Evolutionary conservation across 2,329 filamentous ascomycete species (phyloP).

Genomic region (Fusarium begoniae): DNA sequence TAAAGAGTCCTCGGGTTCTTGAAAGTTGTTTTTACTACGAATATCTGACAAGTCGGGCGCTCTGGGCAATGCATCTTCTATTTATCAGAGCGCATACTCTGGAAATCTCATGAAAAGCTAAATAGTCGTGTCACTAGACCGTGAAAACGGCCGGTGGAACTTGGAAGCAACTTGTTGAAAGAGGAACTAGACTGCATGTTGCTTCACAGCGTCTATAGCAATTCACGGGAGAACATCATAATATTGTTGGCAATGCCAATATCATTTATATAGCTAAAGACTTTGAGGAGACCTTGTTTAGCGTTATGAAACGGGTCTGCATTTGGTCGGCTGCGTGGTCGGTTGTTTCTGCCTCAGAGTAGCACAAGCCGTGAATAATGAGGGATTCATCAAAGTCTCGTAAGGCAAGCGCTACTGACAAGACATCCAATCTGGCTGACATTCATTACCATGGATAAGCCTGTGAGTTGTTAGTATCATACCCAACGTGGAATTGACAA

Average conservation of each 20-base stretch:
- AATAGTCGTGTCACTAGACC: fast-evolving
- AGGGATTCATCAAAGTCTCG: fast-evolving
- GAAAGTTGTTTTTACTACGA: fast-evolving
- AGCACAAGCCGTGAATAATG: fast-evolving
- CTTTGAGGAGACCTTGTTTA: background rate
- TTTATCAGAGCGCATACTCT: fast-evolving
- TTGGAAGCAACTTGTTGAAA: background rate
- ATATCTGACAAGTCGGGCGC: background rate
- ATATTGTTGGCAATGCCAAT: background rate
- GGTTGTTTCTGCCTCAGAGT: background rate
- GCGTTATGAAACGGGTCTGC: background rate
- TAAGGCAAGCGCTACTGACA: fast-evolving
- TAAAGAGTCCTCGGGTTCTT: background rate
- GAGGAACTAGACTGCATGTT: background rate
- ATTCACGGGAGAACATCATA: background rate
- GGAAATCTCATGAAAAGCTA: fast-evolving
- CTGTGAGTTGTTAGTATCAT: background rate
- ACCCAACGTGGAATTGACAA: fast-evolving
- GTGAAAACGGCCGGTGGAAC: background rate
- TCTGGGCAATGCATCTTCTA: fast-evolving
- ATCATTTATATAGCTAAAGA: background rate
- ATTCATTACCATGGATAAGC: background rate
- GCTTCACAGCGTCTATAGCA: background rate
- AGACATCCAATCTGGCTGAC: fast-evolving
- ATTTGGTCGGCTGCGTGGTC: background rate